Conservation (phyloP, 2,329 filamentous ascomycete genomes). For the Curvularia verruculosa region DNA sequence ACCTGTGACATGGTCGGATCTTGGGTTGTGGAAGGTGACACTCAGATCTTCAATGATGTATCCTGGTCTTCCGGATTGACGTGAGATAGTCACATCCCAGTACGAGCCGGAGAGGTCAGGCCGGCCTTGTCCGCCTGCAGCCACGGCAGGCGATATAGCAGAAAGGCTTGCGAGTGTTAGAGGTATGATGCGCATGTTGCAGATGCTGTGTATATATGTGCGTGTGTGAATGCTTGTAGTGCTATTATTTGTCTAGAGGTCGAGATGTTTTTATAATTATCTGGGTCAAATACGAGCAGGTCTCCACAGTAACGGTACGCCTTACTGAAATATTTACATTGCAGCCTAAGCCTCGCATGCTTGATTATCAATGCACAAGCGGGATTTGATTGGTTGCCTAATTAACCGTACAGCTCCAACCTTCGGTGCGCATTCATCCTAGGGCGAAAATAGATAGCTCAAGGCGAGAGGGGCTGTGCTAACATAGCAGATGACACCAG, state of each 20-base stretch:
- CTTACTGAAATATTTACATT: not conserved
- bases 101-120: slow-evolving; percentile 14
- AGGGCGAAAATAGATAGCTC: too few relatives aligned
- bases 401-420: too few relatives aligned
- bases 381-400: not conserved
- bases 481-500: too few relatives aligned
- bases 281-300: not conserved
- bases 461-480: too few relatives aligned
- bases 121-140: not conserved
- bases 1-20: not conserved
- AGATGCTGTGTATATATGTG: not conserved
- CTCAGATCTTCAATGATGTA: slow-evolving; percentile 18
- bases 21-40: slow-evolving; percentile 9
- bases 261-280: not conserved
- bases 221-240: not conserved
- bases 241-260: not conserved
- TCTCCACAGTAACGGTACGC: not conserved
- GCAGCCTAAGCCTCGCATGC: not conserved
- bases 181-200: not conserved
- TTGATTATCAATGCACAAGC: not conserved
- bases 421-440: too few relatives aligned
- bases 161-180: not conserved
- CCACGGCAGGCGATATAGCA: not conserved
- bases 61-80: slow-evolving; percentile 17
- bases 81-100: slow-evolving; percentile 20